Conservation (phyloP, 1,284 basidiomycete species). For the Golubevia sp. region DNA sequence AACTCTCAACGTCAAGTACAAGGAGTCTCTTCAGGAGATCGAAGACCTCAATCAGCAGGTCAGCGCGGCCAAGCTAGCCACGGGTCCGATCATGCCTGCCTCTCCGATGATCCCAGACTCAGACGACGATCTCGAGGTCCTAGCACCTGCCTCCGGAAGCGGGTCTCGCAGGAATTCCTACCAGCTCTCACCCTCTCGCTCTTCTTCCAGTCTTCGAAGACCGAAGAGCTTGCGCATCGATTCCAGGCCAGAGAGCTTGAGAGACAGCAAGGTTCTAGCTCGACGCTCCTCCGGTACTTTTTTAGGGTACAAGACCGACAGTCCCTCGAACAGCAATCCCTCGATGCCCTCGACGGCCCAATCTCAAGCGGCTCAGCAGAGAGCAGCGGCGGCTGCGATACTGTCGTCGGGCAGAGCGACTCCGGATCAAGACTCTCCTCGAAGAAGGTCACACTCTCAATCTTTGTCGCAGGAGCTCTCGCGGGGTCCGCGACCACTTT, state of each 20-base stretch:
- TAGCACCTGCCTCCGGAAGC: conserved; percentile 15
- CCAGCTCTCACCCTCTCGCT: background rate
- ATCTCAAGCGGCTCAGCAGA: no score
- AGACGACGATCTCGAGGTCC: conserved; percentile 34
- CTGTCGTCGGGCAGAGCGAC: no score
- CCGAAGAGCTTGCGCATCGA: background rate
- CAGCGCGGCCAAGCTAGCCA: conserved; percentile 33
- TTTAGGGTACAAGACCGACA: conserved; percentile 43
- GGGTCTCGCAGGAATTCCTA: background rate
- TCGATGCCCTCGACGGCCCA: no score
- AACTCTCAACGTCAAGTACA: conserved; percentile 35
- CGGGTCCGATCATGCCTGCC: background rate
- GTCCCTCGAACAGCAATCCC: no score
- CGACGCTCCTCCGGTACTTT: conserved; percentile 46
- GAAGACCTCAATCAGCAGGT: conserved; percentile 40
- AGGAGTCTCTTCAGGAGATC: conserved; percentile 38
- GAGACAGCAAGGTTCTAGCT: conserved; percentile 14
- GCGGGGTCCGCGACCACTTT: conserved; percentile 30
- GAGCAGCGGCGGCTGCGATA: no score
- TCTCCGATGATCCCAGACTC: background rate
- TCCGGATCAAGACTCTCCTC: no score
- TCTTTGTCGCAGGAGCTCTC: conserved; percentile 37
- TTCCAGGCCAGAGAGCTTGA: conserved; percentile 26
- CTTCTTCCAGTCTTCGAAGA: background rate
- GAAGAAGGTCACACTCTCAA: conserved; percentile 20